phyloP scores from a whole-genome alignment of 2,329 filamentous ascomycete species.

The Anisogramma anomala region DNA sequence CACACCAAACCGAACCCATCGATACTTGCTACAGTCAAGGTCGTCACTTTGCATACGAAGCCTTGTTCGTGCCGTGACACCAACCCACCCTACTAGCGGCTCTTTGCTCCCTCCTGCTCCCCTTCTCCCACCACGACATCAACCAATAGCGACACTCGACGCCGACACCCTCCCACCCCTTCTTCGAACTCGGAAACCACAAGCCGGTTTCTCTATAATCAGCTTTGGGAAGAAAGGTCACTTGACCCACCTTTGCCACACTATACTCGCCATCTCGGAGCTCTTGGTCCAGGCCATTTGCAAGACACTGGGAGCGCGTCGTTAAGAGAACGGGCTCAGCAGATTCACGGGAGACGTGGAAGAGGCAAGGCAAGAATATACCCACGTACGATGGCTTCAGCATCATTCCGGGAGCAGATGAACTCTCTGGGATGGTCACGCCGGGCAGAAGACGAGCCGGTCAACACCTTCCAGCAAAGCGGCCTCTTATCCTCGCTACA shows the following conservation, averaged over 20 bases:
- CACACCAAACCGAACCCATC: constrained; percentile 1
- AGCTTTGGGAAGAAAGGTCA: constrained; percentile 17
- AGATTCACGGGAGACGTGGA: constrained; percentile 3
- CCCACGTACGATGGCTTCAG: constrained; percentile 58
- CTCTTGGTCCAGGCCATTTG: constrained; percentile 5
- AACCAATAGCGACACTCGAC: constrained; percentile 15
- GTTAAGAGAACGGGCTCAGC: neutral
- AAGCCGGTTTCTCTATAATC: constrained; percentile 17
- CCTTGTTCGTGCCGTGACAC: constrained; percentile 11
- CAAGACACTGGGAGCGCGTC: neutral
- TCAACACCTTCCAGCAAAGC: constrained; percentile 58
- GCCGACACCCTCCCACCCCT: constrained; percentile 12
- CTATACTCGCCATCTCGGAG: constrained; percentile 8
- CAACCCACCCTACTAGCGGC: constrained; percentile 15
- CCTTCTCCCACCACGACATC: constrained; percentile 12
- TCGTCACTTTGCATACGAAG: constrained; percentile 7
- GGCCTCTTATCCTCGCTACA: constrained; percentile 72
- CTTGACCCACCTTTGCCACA: constrained; percentile 17
- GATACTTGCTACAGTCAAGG: constrained; percentile 2
- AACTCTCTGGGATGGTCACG: constrained; percentile 92
- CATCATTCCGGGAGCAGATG: constrained; percentile 86
- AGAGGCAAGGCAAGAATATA: neutral
- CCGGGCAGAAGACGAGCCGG: constrained; percentile 63
- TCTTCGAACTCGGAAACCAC: constrained; percentile 17
- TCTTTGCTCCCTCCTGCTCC: constrained; percentile 12